Conservation (phyloP, 208 protist genomes). For the Leishmania tropica region DNA sequence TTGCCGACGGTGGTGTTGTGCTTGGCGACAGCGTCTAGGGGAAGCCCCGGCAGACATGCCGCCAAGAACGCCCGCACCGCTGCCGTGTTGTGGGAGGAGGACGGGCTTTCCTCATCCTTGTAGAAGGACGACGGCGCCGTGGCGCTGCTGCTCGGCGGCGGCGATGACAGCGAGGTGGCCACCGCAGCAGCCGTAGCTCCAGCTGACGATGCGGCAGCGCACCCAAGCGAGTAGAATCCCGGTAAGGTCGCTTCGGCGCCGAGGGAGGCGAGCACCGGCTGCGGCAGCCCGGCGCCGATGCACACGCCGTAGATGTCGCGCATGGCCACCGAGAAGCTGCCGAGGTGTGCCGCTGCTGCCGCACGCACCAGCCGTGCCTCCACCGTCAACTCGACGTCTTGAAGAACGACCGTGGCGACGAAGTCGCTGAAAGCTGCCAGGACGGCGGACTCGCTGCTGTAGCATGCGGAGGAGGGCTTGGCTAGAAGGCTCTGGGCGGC, state of each 20-base stretch:
- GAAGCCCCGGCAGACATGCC: conserved; percentile 28
- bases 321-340: conserved; percentile 68
- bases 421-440: conserved; percentile 56
- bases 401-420: conserved; percentile 51
- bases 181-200: background rate
- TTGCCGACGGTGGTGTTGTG: conserved; percentile 3
- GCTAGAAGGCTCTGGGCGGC: conserved; percentile 51
- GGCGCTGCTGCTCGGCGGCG: background rate
- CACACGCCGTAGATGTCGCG: conserved; percentile 55
- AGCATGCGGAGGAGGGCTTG: conserved; percentile 26
- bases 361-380: conserved; percentile 70
- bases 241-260: conserved; percentile 11
- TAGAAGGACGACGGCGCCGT: conserved; percentile 13
- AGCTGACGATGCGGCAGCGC: conserved; percentile 9
- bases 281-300: conserved; percentile 53
- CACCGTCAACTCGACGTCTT: conserved; percentile 46
- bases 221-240: conserved; percentile 30
- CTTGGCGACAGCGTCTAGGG: conserved; percentile 9
- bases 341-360: conserved; percentile 52
- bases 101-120: conserved; percentile 27
- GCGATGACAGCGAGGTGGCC: background rate
- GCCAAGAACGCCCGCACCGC: conserved; percentile 27
- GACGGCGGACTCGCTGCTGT: conserved; percentile 55
- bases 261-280: conserved; percentile 23
- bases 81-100: conserved; percentile 30